Evolutionary conservation across 225 moss, liverwort and hornwort genomes (phyloP), one percentile per base, ranked within the genome.

Genomic region (Polytrichum formosum): DNA sequence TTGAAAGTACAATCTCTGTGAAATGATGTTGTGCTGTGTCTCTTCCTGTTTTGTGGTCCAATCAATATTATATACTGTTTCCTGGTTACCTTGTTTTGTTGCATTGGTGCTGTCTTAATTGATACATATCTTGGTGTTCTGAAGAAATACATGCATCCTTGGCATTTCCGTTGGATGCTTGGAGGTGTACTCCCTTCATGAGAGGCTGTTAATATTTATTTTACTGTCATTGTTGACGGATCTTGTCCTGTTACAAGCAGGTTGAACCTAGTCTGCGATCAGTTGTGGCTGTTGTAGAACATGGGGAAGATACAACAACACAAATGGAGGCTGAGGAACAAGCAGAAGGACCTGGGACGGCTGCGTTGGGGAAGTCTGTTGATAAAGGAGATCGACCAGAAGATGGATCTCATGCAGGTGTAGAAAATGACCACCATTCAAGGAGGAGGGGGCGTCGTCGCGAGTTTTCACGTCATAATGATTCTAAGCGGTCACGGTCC

Each of bases 401-500:
- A 53, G 71, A 79, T 72, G 83, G 76, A 61, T 10, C 26, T 28
- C 61, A 29, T 65, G 72, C 63, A 4, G 65, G 60, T 55, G 69
- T 56, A 64, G 79, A 79, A 65, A 63, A 68, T 68, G 79, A 70
- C 37, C 67, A 71, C 53, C 63, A 69, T 53, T 70, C 29, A 27
- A 80, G 68, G 81, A 84, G 82, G 69, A 88, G 82, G 84, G 73
- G 28, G 55, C 82, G 81, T 37, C 77, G 79, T 64, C 78, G 84
- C 5, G 90, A 88, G 55, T 78, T 71, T 55, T 17, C 33, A 28
- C 87, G 80, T 72, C 80, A 67, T 66, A 76, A 67, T 60, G 85
- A 84, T n/a, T 70, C 37, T 25, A 93, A 91, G 73, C 87, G 93
- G 26, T 79, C 81, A 60, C 89, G 85, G 35, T 91, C 91, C 63